These are phyloP conservation scores for Podospora didyma DNA, from an alignment of 495 filamentous ascomycete species.

Conservation along the genomic window DNA sequence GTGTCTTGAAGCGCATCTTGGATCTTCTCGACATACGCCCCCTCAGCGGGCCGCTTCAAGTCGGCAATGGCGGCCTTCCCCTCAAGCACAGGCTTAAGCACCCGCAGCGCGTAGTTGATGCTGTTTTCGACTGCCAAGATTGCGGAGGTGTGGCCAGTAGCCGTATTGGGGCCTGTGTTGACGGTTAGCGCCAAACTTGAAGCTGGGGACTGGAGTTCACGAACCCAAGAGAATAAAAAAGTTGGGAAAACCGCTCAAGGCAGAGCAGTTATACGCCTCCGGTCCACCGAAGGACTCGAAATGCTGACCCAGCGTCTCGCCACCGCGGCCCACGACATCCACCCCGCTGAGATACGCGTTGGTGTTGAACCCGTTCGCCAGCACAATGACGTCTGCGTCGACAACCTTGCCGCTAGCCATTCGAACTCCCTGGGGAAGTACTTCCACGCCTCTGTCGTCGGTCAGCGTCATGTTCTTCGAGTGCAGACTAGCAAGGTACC, in stretches of 20 bases:
- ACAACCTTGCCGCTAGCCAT: constrained; percentile 15
- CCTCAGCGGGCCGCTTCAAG: constrained; percentile 32
- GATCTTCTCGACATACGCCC: constrained; percentile 16
- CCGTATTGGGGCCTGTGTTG: constrained; percentile 37
- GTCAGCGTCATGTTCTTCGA: constrained; percentile 31
- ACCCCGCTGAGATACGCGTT: constrained; percentile 28
- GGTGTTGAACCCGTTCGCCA: constrained; percentile 40
- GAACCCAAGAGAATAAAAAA: constrained; percentile 32
- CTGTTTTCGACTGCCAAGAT: constrained; percentile 36
- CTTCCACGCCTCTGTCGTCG: constrained; percentile 28
- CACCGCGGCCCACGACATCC: constrained; percentile 31
- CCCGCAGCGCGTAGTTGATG: constrained; percentile 33
- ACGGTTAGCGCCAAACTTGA: no score
- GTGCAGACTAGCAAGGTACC: constrained; percentile 27
- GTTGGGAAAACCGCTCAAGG: constrained; percentile 39
- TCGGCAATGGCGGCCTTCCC: constrained; percentile 26
- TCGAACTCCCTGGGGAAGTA: constrained; percentile 32
- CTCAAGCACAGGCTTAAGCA: constrained; percentile 34
- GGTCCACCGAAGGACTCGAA: constrained; percentile 33
- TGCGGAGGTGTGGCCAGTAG: constrained; percentile 39
- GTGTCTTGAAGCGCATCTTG: constrained; percentile 23
- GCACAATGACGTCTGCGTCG: constrained; percentile 39
- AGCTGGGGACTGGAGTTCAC: no score
- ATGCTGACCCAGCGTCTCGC: constrained; percentile 30
- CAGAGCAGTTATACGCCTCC: constrained; percentile 35